Evolutionary conservation across 768 basidiomycete species (phyloP).

Genomic region (Lactifluus rugatus): DNA sequence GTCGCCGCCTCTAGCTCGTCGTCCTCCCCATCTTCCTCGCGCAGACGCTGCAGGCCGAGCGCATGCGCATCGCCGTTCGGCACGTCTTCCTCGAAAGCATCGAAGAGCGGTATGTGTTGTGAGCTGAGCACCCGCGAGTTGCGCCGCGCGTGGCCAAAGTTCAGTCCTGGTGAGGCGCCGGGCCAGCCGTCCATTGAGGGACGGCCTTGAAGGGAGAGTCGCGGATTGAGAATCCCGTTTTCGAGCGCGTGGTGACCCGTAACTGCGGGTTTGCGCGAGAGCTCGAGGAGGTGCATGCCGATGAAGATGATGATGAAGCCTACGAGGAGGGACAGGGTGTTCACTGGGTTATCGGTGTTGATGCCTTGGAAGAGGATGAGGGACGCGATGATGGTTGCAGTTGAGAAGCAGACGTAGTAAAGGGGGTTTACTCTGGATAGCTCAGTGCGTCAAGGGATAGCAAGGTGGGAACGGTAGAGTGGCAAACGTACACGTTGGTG

Average conservation of each 20-base stretch:
- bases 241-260: slow-evolving; percentile 49
- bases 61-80: slow-evolving; percentile 30
- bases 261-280: slow-evolving; percentile 53
- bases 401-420: slow-evolving; percentile 96
- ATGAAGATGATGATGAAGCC: slow-evolving; percentile 93
- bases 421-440: slow-evolving; percentile 80
- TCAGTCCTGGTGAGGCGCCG: slow-evolving; percentile 28
- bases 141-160: slow-evolving; percentile 34
- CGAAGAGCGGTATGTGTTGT: slow-evolving; percentile 65
- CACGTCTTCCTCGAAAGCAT: slow-evolving; percentile 62
- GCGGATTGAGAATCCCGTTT: slow-evolving; percentile 62
- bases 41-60: slow-evolving; percentile 51
- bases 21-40: slow-evolving; percentile 53
- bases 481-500: slow-evolving; percentile 78
- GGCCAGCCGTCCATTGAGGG: slow-evolving; percentile 74
- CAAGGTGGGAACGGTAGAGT: background rate
- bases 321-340: slow-evolving; percentile 77
- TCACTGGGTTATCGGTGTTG: slow-evolving; percentile 75
- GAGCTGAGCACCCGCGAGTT: slow-evolving; percentile 57
- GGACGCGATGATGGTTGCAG: slow-evolving; percentile 86
- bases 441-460: background rate
- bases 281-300: slow-evolving; percentile 90
- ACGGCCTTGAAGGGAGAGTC: slow-evolving; percentile 72
- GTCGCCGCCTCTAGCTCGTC: slow-evolving; percentile 37
- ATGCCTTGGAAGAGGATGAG: slow-evolving; percentile 96